A percentile compares a stretch with the other conserved stretches of the same genome.
Evolutionary conservation across 2,329 filamentous ascomycete species (phyloP).

Genomic region (Aureobasidium vineae): DNA sequence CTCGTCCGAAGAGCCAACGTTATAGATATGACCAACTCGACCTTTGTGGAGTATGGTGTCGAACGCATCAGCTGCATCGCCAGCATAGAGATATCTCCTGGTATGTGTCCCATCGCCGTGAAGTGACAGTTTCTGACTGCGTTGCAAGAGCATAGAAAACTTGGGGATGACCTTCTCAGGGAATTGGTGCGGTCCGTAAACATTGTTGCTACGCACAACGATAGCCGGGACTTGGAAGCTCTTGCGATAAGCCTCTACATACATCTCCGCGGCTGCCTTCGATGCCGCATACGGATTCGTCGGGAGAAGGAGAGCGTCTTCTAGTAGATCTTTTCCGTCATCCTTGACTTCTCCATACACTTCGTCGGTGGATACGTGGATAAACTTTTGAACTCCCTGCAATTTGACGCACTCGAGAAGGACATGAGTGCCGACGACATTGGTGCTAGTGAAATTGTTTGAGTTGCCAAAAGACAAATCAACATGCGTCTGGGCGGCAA

Average conservation of each 20-base stretch:
- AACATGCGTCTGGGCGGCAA: constrained; percentile 82
- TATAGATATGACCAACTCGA: constrained; percentile 72
- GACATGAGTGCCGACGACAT: constrained; percentile 81
- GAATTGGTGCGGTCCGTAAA: constrained; percentile 66
- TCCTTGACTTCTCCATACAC: constrained; percentile 78
- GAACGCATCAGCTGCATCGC: constrained; percentile 76
- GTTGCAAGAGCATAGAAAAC: constrained; percentile 70
- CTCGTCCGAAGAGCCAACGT: constrained; percentile 75
- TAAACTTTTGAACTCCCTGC: constrained; percentile 66
- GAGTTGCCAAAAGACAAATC: constrained; percentile 81
- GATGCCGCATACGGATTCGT: constrained; percentile 63
- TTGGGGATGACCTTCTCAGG: constrained; percentile 75
- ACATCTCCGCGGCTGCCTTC: constrained; percentile 41
- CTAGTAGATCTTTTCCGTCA: constrained; percentile 67
- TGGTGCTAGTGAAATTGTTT: constrained; percentile 76
- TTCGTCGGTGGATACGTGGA: constrained; percentile 82
- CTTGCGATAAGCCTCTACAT: constrained; percentile 78
- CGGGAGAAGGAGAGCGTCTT: constrained; percentile 71
- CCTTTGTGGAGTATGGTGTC: constrained; percentile 82
- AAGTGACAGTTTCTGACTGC: constrained; percentile 64
- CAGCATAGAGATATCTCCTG: constrained; percentile 73
- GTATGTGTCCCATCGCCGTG: constrained; percentile 75
- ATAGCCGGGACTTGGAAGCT: constrained; percentile 78
- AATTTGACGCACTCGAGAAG: constrained; percentile 74
- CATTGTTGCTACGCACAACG: constrained; percentile 79